Evolutionary conservation across 2,329 filamentous ascomycete species (phyloP), one percentile per base, ranked within the genome.

Genomic region (Ambrosiella beaveri): DNA sequence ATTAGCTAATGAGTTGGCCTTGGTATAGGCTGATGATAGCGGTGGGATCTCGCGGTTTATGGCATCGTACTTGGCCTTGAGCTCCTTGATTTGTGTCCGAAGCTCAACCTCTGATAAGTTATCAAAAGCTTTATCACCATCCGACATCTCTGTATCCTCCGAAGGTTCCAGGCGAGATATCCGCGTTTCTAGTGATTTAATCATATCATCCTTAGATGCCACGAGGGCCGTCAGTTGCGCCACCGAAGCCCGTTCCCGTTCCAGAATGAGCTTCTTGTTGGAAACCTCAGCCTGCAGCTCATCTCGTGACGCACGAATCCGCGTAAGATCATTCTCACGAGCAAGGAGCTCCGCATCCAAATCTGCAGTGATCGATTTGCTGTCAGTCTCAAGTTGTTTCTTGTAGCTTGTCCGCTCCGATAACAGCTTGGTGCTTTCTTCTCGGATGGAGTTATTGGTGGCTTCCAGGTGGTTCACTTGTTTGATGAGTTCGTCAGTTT

Each of bases 401-500:
- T 88, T 85, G 68, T 89, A 95, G 9, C 83, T 76, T 3, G 87
- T 89, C 58, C 93, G 77, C 68, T 98, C 93, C 1, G 87, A 82
- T 65, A 91, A 87, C 55, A 90, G 73, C 67, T 86, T 94, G 65
- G 91, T 84, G 5, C 86, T 84, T 65, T 95, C 89, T 68, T 95
- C 86, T 40, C 85, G 82, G 37, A 97, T 70, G 63, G 89, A 84
- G 61, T 85, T 83, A 68, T 96, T 96, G 11, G 84, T 86, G 2
- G 88, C 88, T 69, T 97, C 91, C 12, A 97, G 72, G 64, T 91
- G 84, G 68, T 98, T 98, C 65, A 95, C 83, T 41, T 88, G 84
- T 68, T 88, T 91, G 64, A 96, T 88, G 7, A 95, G 80, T 64
- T 97, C 91, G 66, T 97, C 93, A 65, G 94, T 87, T 65, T 96